Evolutionary conservation across 331 rosid genomes (phyloP), one percentile per base, ranked within the genome.

Genomic region (Pyracantha coccinea): DNA sequence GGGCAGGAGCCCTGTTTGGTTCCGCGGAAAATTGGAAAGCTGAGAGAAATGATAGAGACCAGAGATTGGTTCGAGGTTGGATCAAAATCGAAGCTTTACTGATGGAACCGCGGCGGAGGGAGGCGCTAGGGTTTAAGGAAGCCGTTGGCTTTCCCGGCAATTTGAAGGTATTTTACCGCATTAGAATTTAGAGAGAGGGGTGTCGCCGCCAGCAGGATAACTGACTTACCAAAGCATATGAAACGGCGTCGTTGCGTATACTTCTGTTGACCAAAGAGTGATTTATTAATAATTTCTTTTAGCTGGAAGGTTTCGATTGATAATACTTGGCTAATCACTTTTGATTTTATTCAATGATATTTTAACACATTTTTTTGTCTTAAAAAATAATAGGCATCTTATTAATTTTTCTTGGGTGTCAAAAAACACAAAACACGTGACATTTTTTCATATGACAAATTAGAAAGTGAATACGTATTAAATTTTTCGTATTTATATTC

Each of bases 91-190:
- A 57, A 71, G 66, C 52, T 71, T 71, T 55, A 21, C 9, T 21
- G 55, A 24, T 3, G 35, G 11, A 16, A 41, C 5, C 35, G 17
- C 11, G 4, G 5, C 7, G 17, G 54, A 16, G 20, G 62, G 66
- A 5, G 31, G 35, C 20, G 35, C 20, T 66, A 66, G 84, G 84
- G 86, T 66, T 79, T 79, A 25, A 75, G 83, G 68, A 57, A 76
- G 78, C 74, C 84, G 82, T 73, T 85, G 75, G 28, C 71, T 79
- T 9, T 79, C 82, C 79, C 83, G 83, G 83, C 75, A 79, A 63
- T 32, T 82, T 75, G 77, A 83, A 73, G 71, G 70, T n/a, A n/a
- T 24, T 70, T 9, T 7, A 41, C 47, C 0, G 47, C 15, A 41
- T 41, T 41, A 15, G 11, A 15, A 53, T 17, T 5, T 17, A 53